Base-by-base conservation (phyloP, 192 early-diverging fungal genomes). In the Jimgerdemannia lactiflua region DNA sequence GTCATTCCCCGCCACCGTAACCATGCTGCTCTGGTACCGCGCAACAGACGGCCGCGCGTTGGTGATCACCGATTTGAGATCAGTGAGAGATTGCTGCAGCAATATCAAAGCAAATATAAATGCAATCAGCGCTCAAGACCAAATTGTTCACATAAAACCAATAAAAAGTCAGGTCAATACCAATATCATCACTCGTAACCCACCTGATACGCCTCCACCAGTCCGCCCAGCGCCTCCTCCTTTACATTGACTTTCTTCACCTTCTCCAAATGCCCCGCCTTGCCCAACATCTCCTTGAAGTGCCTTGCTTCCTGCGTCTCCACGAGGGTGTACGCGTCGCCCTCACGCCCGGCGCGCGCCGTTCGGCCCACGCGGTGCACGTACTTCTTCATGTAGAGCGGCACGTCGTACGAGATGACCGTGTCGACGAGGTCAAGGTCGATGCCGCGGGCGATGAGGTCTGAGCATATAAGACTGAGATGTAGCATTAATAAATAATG, bases 291-390 rank as follows among this genome's bases (percentile, higher is more conserved):
- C 71, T 89, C 83, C 70, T 91, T 92, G 73, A 95, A 95, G 72
- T 92, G 86, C 42, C 85, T 79, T 4, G 85, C 89, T 74, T 94
- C 92, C 75, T 92, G 84, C 65, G 78, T 81, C 44, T 89, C 94
- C 3, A 94, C 88, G 42, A 95, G 74, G 3, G 93, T 92, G 69
- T 92, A 94, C 0, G 94, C 94, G 4, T 83, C 78, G 40, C 96
- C 96, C n/a, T 89, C 82, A 39, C 92, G 83, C 7, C 95, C 96
- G 4, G 96, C 96, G 75, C 96, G 89, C 11, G 95, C 96, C 3
- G 95, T 96, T 72, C 97, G 87, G 4, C 97, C 97, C 0, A 96
- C 93, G 71, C 97, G 90, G 75, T 98, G 97, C n/a, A 96, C 89
- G 75, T 97, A 98, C 79, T 91, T 90, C 73, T 90, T 88, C 87